Evolutionary conservation across 2,329 filamentous ascomycete genomes (phyloP).

Genomic region (Phaeosphaeriaceae sp.): DNA sequence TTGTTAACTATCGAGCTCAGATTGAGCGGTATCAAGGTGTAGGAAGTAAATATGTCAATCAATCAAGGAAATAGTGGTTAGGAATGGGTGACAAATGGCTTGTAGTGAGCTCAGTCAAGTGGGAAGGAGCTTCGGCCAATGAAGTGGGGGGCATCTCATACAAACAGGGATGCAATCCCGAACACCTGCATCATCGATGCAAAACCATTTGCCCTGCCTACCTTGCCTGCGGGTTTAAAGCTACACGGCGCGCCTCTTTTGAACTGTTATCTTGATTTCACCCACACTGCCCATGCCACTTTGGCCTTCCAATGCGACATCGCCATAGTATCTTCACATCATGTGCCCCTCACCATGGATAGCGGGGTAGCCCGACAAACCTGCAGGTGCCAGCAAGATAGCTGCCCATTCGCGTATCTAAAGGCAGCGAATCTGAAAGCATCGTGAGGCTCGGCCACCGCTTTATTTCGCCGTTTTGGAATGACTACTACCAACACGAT

Average conservation of each 20-base stretch:
- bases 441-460: conserved; percentile 20
- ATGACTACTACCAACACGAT: conserved; percentile 15
- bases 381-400: not conserved
- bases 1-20: conserved; percentile 7
- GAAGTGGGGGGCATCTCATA: conserved; percentile 21
- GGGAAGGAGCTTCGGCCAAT: conserved; percentile 38
- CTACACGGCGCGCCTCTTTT: conserved; percentile 7
- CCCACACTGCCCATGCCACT: conserved; percentile 9
- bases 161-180: conserved; percentile 14
- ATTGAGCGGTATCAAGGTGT: conserved; percentile 9
- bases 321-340: conserved; percentile 20
- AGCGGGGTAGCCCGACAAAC: conserved; percentile 25
- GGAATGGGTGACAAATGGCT: conserved; percentile 9
- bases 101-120: conserved; percentile 7
- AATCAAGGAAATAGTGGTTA: conserved; percentile 6
- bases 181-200: conserved; percentile 20
- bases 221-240: conserved; percentile 1
- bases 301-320: conserved; percentile 18
- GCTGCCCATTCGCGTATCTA: not conserved
- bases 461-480: conserved; percentile 11
- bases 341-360: conserved; percentile 20
- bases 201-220: not conserved
- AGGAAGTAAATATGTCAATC: not conserved
- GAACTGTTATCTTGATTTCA: conserved; percentile 8
- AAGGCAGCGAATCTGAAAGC: conserved; percentile 11